phyloP scores from a whole-genome alignment of 78 protist species.

The Planoprotostelium fungivorum region DNA sequence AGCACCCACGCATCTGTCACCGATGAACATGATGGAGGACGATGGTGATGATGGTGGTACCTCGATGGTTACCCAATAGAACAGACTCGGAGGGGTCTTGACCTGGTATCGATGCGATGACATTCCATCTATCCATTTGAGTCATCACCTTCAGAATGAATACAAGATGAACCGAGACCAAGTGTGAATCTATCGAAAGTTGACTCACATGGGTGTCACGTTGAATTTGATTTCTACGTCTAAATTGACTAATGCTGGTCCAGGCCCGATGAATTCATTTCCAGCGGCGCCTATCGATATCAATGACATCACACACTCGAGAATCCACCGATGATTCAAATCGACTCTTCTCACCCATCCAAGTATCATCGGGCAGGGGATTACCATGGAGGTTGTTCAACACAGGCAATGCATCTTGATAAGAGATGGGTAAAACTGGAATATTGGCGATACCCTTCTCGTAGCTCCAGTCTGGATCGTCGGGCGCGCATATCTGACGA shows the following conservation, averaged over 20 bases:
- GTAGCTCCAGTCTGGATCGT: neutral
- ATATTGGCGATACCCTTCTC: neutral
- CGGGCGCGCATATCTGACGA: neutral
- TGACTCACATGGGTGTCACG: neutral
- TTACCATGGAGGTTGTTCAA: neutral
- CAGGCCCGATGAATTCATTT: neutral
- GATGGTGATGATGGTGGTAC: neutral
- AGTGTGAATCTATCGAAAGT: too few species aligned
- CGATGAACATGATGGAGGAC: neutral
- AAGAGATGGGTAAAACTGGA: neutral
- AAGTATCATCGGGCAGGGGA: neutral
- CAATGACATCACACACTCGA: too few species aligned
- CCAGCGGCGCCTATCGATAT: neutral
- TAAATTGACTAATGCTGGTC: neutral
- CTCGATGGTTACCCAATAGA: neutral
- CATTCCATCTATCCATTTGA: neutral
- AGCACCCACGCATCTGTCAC: conserved; percentile 54
- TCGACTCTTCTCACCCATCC: too few species aligned
- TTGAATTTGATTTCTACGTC: neutral
- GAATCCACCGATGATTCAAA: neutral
- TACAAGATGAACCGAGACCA: too few species aligned
- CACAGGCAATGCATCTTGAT: neutral
- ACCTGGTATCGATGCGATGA: neutral
- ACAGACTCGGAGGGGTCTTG: neutral
- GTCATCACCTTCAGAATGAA: too few species aligned